These are phyloP conservation scores for Symmetrospora coprosmae DNA, from an alignment of 768 basidiomycete genomes.

Conservation along the genomic window DNA sequence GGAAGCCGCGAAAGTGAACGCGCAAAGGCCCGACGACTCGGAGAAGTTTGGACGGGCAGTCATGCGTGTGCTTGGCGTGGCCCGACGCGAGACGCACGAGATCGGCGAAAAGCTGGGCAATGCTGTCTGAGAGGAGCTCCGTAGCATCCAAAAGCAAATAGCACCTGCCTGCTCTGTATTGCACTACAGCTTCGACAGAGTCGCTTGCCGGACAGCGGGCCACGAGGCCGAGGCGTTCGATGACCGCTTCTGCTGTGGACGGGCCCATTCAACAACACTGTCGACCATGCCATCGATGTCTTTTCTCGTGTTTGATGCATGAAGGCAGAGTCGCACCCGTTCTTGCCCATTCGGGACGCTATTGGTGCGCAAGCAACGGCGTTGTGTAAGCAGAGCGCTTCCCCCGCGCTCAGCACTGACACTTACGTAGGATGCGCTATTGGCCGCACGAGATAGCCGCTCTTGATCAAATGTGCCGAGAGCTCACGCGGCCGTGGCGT, in stretches of 20 bases:
- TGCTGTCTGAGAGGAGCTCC: neutral
- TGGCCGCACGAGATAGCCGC: conserved; percentile 38
- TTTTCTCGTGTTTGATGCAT: conserved; percentile 54
- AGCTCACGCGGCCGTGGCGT: conserved; percentile 63
- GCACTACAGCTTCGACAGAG: neutral
- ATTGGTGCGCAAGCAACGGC: neutral
- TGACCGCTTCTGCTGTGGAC: neutral
- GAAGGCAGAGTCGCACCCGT: conserved; percentile 74
- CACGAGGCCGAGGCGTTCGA: too few species aligned
- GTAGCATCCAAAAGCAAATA: neutral
- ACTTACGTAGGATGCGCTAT: conserved; percentile 49
- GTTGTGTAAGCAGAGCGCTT: neutral
- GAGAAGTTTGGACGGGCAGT: too few species aligned
- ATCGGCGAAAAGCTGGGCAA: too few species aligned
- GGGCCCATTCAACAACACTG: conserved; percentile 40
- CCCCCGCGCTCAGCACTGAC: neutral
- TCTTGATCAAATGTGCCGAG: conserved; percentile 47
- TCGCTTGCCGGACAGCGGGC: too few species aligned
- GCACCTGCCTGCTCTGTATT: neutral
- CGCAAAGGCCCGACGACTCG: conserved; percentile 1
- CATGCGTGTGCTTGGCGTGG: too few species aligned
- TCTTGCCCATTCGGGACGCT: conserved; percentile 66
- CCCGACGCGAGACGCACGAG: too few species aligned
- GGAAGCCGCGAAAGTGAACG: conserved; percentile 6
- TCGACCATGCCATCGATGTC: conserved; percentile 51